Conservation (phyloP, 129 eudicot species). For the Pittosporum tobira region DNA sequence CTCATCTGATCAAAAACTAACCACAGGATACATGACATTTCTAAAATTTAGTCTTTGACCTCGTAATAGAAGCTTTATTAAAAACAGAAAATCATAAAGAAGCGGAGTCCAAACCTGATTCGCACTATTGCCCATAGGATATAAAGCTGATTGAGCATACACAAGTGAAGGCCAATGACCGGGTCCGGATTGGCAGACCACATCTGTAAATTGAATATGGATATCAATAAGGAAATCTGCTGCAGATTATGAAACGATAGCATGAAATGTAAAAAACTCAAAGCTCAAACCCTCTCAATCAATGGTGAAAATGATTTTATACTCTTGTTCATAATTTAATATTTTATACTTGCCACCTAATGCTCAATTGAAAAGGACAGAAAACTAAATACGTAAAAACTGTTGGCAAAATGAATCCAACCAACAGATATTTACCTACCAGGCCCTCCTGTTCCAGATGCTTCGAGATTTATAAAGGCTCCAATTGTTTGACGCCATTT, state of each 20-base stretch:
- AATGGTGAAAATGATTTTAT: no score
- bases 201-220: conserved; percentile 44
- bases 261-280: neutral
- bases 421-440: conserved; percentile 34
- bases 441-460: conserved; percentile 89
- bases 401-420: neutral
- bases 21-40: no score
- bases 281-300: neutral
- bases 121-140: conserved; percentile 95
- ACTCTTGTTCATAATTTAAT: no score
- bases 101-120: conserved; percentile 64
- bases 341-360: neutral
- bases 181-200: conserved; percentile 97
- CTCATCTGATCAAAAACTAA: neutral
- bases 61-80: neutral
- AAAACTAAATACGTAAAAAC: neutral
- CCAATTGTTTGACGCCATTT: conserved; percentile 89
- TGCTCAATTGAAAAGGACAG: no score
- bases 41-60: no score
- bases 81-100: neutral
- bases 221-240: neutral
- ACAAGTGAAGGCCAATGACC: conserved; percentile 90
- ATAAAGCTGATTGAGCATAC: conserved; percentile 81
- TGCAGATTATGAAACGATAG: conserved; percentile 6
- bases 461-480: conserved; percentile 89